These are phyloP conservation scores for Spathaspora boniae DNA, from an alignment of 805 yeast genomes.

Conservation along the genomic window DNA sequence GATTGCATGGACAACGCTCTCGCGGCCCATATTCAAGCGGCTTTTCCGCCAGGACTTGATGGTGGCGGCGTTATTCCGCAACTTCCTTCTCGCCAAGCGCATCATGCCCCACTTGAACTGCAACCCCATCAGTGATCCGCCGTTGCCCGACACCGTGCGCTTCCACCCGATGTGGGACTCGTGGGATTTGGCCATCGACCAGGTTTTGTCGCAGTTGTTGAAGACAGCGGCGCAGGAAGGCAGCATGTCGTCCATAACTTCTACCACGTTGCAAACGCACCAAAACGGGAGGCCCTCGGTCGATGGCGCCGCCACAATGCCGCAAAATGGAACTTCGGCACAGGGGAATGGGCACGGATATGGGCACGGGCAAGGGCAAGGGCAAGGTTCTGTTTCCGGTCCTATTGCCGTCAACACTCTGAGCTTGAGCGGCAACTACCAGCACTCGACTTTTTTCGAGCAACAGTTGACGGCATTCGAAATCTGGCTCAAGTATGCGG, in stretches of 20 bases:
- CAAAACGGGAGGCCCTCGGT: too few relatives aligned
- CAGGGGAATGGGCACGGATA: constrained; percentile 4
- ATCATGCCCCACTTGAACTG: constrained; percentile 92
- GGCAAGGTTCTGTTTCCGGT: constrained; percentile 7
- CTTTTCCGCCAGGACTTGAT: constrained; percentile 92
- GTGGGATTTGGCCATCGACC: constrained; percentile 97
- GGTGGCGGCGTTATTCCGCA: constrained; percentile 94
- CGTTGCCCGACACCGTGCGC: constrained; percentile 75
- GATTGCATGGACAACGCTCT: constrained; percentile 92
- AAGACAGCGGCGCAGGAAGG: constrained; percentile 23
- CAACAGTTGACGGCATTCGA: constrained; percentile 96
- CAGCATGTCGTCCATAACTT: not conserved
- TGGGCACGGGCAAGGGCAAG: not conserved
- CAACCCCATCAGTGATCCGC: constrained; percentile 93
- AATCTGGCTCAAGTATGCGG: constrained; percentile 85
- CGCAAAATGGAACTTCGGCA: constrained; percentile 7
- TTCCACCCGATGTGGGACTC: constrained; percentile 95
- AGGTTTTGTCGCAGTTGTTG: constrained; percentile 73
- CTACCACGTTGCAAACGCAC: too few relatives aligned
- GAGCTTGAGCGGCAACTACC: constrained; percentile 52
- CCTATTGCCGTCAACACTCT: constrained; percentile 7
- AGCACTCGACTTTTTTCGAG: constrained; percentile 91
- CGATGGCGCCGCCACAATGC: too few relatives aligned
- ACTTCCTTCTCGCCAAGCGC: constrained; percentile 86
- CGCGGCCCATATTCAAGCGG: constrained; percentile 83